phyloP scores from a whole-genome alignment of 257 asterid species.

The Solanum sitiens region DNA sequence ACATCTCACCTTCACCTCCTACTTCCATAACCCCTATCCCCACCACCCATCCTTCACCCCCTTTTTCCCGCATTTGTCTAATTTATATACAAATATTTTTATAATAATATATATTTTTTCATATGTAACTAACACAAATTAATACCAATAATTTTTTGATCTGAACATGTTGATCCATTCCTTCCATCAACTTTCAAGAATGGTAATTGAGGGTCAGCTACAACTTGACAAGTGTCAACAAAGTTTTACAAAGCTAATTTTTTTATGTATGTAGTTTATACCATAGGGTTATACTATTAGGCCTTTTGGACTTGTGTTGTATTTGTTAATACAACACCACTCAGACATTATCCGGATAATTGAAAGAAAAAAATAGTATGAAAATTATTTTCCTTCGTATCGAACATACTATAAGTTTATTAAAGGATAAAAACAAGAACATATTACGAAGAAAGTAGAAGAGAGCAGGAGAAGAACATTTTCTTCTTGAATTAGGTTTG shows the following conservation, averaged over 20 bases:
- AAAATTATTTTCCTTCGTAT: not conserved
- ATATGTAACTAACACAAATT: not conserved
- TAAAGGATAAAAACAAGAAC: not conserved
- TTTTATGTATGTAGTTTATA: not conserved
- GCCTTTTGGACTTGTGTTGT: not conserved
- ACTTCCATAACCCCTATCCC: not conserved
- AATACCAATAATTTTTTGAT: not conserved
- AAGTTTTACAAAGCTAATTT: not conserved
- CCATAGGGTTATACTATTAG: not conserved
- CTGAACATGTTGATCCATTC: not conserved
- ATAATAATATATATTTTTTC: not conserved
- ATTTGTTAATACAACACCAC: not conserved
- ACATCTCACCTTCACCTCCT: not conserved
- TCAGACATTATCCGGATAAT: not conserved
- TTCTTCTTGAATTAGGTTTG: not conserved
- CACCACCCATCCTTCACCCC: not conserved
- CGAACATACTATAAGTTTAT: not conserved
- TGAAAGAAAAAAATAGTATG: not conserved
- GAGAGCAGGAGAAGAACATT: not conserved
- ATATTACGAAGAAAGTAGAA: not conserved
- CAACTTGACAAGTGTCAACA: not conserved
- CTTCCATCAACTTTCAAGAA: not conserved
- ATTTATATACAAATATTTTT: not conserved
- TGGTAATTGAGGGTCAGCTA: not conserved
- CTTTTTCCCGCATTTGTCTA: not conserved